Conservation (phyloP, 441 rosid genomes). For the Aleurites moluccanus region DNA sequence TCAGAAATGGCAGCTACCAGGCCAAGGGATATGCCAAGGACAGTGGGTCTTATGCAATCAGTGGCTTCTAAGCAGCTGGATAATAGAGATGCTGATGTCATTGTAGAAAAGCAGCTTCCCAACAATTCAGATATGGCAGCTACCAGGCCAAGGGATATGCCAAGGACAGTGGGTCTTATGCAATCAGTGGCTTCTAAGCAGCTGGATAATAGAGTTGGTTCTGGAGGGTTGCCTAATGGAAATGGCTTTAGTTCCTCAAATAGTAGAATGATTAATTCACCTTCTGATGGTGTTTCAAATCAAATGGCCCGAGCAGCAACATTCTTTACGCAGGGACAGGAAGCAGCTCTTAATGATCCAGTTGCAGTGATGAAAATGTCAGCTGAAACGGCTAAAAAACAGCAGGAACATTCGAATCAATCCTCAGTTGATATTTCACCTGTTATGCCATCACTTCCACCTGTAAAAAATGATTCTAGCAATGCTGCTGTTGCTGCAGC, state of each 20-base stretch:
- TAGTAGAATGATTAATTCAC: conserved; percentile 39
- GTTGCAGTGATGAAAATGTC: conserved; percentile 63
- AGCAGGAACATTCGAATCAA: conserved; percentile 45
- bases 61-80: conserved; percentile 46
- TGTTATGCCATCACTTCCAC: conserved; percentile 35
- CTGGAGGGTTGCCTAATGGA: conserved; percentile 55
- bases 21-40: conserved; percentile 42
- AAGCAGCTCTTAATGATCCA: conserved; percentile 55
- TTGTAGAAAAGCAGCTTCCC: conserved; percentile 45
- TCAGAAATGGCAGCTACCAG: conserved; percentile 41
- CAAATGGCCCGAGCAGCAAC: conserved; percentile 45
- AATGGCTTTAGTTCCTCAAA: conserved; percentile 35
- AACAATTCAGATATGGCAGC: conserved; percentile 43
- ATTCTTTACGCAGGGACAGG: conserved; percentile 40
- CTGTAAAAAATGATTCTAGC: conserved; percentile 52
- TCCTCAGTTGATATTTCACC: conserved; percentile 31
- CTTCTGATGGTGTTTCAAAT: conserved; percentile 45
- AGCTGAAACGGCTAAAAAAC: conserved; percentile 55
- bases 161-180: conserved; percentile 37
- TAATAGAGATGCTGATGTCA: conserved; percentile 36
- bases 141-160: conserved; percentile 37
- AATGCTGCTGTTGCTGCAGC: conserved; percentile 77
- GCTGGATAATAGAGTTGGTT: conserved; percentile 38
- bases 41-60: conserved; percentile 36
- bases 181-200: conserved; percentile 48